Evolutionary conservation across 805 yeast genomes (phyloP).

Genomic region (Sungouiozyma intestinalis): DNA sequence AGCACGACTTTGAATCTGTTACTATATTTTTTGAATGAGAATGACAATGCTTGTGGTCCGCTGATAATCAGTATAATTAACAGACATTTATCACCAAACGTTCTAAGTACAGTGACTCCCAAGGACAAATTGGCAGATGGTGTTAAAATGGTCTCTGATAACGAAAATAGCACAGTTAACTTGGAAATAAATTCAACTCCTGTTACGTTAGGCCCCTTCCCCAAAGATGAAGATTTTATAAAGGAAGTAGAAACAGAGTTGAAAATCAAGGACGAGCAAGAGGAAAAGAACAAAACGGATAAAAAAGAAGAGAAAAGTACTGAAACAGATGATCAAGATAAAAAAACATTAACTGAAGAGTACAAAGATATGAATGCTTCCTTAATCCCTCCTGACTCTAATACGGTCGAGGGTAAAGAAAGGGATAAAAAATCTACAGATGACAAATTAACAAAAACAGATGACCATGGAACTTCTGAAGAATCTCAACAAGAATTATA

Average conservation of each 20-base stretch:
- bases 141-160: slow-evolving; percentile 16
- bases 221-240: slow-evolving; percentile 74
- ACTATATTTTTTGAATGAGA: slow-evolving; percentile 79
- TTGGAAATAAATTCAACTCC: slow-evolving; percentile 30
- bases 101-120: slow-evolving; percentile 29
- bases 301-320: background rate
- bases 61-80: slow-evolving; percentile 77
- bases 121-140: slow-evolving; percentile 27
- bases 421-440: slow-evolving; percentile 7
- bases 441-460: slow-evolving; percentile 1
- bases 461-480: slow-evolving; percentile 6
- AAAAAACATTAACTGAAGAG: slow-evolving; percentile 49
- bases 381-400: slow-evolving; percentile 17
- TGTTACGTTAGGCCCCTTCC: slow-evolving; percentile 73
- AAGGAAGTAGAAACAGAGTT: slow-evolving; percentile 80
- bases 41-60: slow-evolving; percentile 86
- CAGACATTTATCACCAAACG: slow-evolving; percentile 54
- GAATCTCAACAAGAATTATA: slow-evolving; percentile 19
- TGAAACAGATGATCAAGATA: slow-evolving; percentile 8
- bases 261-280: slow-evolving; percentile 64
- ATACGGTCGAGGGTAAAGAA: slow-evolving; percentile 3
- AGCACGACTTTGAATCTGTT: slow-evolving; percentile 77
- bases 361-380: slow-evolving; percentile 46
- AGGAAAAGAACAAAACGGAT: slow-evolving; percentile 19
- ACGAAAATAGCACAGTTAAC: slow-evolving; percentile 23